Evolutionary conservation across 2,329 filamentous ascomycete species (phyloP), one percentile per base, ranked within the genome.

Genomic region (Colletotrichum tanaceti): DNA sequence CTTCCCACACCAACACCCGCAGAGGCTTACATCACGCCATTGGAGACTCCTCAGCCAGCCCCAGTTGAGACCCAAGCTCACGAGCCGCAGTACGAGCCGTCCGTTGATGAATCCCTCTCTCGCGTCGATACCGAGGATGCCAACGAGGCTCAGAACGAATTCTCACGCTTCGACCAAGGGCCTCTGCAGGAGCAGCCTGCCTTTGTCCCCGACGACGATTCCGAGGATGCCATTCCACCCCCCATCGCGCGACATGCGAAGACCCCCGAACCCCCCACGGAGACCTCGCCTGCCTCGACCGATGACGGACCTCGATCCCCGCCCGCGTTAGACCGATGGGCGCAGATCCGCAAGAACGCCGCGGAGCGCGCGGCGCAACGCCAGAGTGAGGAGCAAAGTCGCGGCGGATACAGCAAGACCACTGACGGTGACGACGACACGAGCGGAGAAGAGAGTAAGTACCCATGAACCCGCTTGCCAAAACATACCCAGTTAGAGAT

Each of bases 391-490:
- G 89, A 92, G 74, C 87, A 89, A 71, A 83, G 82, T 72, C 85
- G 85, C 46, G 85, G 84, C 52, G 86, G 83, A 50, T 83, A 88
- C 73, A 87, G 82, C 74, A 87, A 86, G 74, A 83, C 83, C 35
- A 81, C 84, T 9, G 89, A 90, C 66, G 89, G 86, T 20, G 93
- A 95, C 71, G 93, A 96, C 74, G 93, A 97, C 73, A 96, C 93
- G n/a, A 97, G 92, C 76, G 94, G 93, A 64, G 95, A 98, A 86
- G 95, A 97, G 85, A 96, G 92, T 93, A 84, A 87, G 92, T 90
- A 43, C 28, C 11, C 32, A 41, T 22, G n/a, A 41, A 55, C 50
- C 43, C 43, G 10, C 32, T 18, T 47, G 44, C 22, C 11, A 2
- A 18, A 16, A 32, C 9, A 28, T 5, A 35, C 32, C 32, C 9